Conservation (phyloP, 1,284 basidiomycete species). For the Rhodotorula sp. region DNA sequence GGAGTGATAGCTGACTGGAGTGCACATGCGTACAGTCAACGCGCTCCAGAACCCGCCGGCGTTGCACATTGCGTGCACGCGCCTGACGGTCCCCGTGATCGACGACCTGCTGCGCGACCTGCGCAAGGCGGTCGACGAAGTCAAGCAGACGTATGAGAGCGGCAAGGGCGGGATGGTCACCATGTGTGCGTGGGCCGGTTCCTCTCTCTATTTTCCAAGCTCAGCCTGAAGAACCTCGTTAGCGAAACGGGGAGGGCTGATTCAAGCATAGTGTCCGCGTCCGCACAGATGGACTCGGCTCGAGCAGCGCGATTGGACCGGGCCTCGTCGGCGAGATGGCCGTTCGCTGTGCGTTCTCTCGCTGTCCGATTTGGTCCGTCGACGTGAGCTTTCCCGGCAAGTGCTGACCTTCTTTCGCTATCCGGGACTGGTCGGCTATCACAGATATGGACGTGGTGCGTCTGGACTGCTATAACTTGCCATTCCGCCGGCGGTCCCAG, state of each 20-base stretch:
- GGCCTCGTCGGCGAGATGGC: constrained; percentile 84
- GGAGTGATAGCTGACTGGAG: background rate
- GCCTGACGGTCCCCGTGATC: constrained; percentile 67
- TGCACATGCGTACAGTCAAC: constrained; percentile 57
- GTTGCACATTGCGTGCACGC: constrained; percentile 90
- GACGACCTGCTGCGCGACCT: constrained; percentile 76
- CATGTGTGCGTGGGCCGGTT: constrained; percentile 59
- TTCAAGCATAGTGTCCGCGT: too few relatives aligned
- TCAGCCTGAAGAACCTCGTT: background rate
- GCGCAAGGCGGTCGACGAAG: constrained; percentile 69
- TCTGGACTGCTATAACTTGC: background rate
- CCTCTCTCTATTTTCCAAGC: constrained; percentile 22
- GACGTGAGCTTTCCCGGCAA: background rate
- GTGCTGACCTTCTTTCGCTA: background rate
- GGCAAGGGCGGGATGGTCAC: constrained; percentile 74
- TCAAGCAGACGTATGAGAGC: constrained; percentile 46
- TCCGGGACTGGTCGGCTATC: too few relatives aligned
- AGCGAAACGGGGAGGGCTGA: too few relatives aligned
- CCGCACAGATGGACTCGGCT: constrained; percentile 65
- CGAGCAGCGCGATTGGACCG: constrained; percentile 81
- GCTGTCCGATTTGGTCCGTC: background rate
- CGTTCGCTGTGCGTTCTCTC: constrained; percentile 49
- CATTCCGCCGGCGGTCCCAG: too few relatives aligned
- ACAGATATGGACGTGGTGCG: constrained; percentile 41
- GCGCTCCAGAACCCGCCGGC: constrained; percentile 75